Evolutionary conservation across 495 filamentous ascomycete species (phyloP).

Genomic region (Aspergillus campestris): DNA sequence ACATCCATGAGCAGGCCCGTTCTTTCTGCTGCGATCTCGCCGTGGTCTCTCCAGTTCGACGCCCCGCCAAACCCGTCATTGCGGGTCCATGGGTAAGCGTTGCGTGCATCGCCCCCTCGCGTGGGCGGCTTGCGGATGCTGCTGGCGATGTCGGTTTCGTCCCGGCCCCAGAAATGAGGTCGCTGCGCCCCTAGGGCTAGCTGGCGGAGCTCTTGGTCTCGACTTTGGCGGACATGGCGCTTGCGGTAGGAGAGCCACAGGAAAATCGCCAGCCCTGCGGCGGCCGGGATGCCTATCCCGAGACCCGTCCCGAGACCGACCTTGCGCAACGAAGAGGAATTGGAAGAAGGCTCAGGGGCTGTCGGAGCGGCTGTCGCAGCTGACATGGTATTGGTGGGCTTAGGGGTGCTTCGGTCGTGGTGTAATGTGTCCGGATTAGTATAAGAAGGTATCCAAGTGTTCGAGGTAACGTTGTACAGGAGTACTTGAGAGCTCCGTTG

Average conservation of each 20-base stretch:
- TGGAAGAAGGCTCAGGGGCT: background rate
- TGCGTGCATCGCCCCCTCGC: conserved; percentile 14
- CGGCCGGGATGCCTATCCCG: conserved; percentile 53
- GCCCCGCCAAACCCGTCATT: conserved; percentile 20
- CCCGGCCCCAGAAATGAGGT: conserved; percentile 31
- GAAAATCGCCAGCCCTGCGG: conserved; percentile 40
- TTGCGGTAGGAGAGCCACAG: conserved; percentile 52
- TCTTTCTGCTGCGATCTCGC: conserved; percentile 36
- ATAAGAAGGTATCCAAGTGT: conserved; percentile 62
- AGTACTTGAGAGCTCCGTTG: conserved; percentile 40
- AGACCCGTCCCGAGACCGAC: conserved; percentile 68
- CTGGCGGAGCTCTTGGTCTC: conserved; percentile 46
- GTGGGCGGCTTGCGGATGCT: conserved; percentile 28
- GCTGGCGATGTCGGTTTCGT: conserved; percentile 27
- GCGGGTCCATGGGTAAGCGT: conserved; percentile 29
- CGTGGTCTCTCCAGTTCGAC: conserved; percentile 21
- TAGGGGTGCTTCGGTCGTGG: too few relatives aligned
- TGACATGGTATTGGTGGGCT: background rate
- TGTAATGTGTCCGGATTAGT: conserved; percentile 38
- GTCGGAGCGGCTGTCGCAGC: background rate
- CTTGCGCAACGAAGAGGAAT: conserved; percentile 37
- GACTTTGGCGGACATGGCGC: conserved; percentile 33
- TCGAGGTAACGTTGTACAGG: conserved; percentile 74
- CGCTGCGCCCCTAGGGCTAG: conserved; percentile 43
- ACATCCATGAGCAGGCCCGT: conserved; percentile 49